Evolutionary conservation across 768 basidiomycete species (phyloP), one percentile per base, ranked within the genome.

Genomic region (Leccinum disarticulatum): DNA sequence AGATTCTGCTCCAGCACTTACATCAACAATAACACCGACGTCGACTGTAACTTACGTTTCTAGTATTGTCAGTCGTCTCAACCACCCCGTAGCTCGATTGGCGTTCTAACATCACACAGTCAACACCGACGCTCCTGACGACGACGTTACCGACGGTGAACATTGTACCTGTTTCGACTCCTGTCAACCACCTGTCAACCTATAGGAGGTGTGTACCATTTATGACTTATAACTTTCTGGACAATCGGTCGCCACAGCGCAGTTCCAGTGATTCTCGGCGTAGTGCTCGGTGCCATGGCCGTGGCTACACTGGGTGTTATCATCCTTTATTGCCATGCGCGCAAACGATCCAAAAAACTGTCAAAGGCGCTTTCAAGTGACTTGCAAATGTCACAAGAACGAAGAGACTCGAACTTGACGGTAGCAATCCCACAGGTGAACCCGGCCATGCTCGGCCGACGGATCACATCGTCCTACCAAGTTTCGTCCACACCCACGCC

Each of bases 211-310:
- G n/a, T 43, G 65, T 58, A 2, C 11, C 27, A 6, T 52, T 30
- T 17, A 25, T 6, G 3, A 14, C 5, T 25, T 31, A 6, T 27
- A 22, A 27, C 33, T 51, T 35, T 8, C 31, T 58, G 8, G 52
- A 66, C 53, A 19, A 53, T 33, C 15, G 52, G 49, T 22, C 38
- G 15, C 36, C 17, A 6, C 19, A 70, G 68, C 17, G 17, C n/a
- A 27, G 50, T 64, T 35, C 35, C 57, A 2, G n/a, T 50, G 15
- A 64, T 70, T 56, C 56, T 68, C 15, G 52, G 56, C 25, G 35
- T 36, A 3, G 31, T 65, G 22, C 41, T 70, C 13, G 61, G 55
- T 19, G 10, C 52, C 7, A 25, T 61, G 22, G 57, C 27, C 30
- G 36, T 63, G 19, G 10, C 62, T 54, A 57, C 31, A 15, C 50